Evolutionary conservation across 768 basidiomycete species (phyloP).

Genomic region (Coprinopsis cinerea): DNA sequence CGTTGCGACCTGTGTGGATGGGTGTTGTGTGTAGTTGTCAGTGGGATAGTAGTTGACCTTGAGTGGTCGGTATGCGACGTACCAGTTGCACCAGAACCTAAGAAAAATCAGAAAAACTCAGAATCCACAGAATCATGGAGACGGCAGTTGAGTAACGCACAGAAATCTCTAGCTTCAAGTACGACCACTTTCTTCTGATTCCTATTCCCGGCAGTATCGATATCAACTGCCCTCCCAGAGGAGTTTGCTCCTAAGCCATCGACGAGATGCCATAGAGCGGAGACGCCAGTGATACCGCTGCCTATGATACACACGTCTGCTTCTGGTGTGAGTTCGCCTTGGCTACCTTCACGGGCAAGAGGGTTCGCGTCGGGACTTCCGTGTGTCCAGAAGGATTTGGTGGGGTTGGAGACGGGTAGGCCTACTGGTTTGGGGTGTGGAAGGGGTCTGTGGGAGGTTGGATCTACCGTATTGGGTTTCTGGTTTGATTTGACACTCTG

Average conservation of each 20-base stretch:
- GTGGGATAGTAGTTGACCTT: background rate
- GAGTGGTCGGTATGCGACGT: background rate
- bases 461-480: too few species aligned
- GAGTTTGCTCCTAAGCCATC: too few species aligned
- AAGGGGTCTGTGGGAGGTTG: background rate
- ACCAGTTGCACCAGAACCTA: slow-evolving; percentile 79
- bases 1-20: slow-evolving; percentile 60
- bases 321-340: slow-evolving; percentile 47
- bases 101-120: background rate
- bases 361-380: slow-evolving; percentile 57
- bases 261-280: too few species aligned
- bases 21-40: background rate
- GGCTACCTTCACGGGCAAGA: slow-evolving; percentile 59
- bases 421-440: background rate
- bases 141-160: too few species aligned
- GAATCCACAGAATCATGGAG: background rate
- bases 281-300: slow-evolving; percentile 73
- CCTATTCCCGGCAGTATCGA: too few species aligned
- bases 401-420: slow-evolving; percentile 57
- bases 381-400: slow-evolving; percentile 72
- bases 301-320: slow-evolving; percentile 78
- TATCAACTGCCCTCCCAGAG: too few species aligned
- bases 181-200: too few species aligned
- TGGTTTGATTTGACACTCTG: too few species aligned
- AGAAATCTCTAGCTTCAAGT: too few species aligned